Evolutionary conservation across 768 basidiomycete genomes (phyloP), one percentile per base, ranked within the genome.

Genomic region (Amyloporia xantha): DNA sequence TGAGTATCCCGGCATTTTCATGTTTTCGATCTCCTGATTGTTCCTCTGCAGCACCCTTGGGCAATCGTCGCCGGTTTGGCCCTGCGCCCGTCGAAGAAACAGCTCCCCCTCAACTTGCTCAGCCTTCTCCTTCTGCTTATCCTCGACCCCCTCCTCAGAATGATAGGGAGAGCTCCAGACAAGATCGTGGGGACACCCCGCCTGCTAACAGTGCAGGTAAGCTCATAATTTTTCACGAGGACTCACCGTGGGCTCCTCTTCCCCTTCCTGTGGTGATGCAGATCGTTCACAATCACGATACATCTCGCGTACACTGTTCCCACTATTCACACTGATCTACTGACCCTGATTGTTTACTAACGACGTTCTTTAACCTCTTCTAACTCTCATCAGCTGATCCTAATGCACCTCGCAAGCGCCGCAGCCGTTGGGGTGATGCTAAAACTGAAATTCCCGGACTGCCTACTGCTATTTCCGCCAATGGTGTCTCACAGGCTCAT

Each of bases 351-450:
- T 62, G 70, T 68, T 67, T 73, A 83, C 81, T 84, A 81, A 88
- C 75, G 62, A 59, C 60, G 58, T 49, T 52, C 57, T n/a, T n/a
- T 69, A 67, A 60, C 71, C 68, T 72, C 63, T 67, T 52, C 57
- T 57, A 30, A 60, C 67, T 30, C 47, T 39, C 47, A 51, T n/a
- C 56, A 88, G 87, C 81, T 76, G 82, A 87, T 65, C 77, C 83
- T 49, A 89, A 91, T 64, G 86, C 84, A 56, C 83, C 92, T 57
- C 85, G 94, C 55, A 98, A 98, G 72, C 82, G 95, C 54, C 87
- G 91, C 58, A 96, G 93, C 62, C 88, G 96, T 50, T 99, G 94
- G 94, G 96, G 96, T 56, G 95, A 96, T 59, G 88, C 82, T 51
- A 90, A 90, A 66, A 80, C 85, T 44, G 87, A 94, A 57, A 86